A percentile compares a stretch with the other conserved stretches of the same genome.
Conservation (phyloP, 441 rosid genomes). For the Adansonia gregorii region DNA sequence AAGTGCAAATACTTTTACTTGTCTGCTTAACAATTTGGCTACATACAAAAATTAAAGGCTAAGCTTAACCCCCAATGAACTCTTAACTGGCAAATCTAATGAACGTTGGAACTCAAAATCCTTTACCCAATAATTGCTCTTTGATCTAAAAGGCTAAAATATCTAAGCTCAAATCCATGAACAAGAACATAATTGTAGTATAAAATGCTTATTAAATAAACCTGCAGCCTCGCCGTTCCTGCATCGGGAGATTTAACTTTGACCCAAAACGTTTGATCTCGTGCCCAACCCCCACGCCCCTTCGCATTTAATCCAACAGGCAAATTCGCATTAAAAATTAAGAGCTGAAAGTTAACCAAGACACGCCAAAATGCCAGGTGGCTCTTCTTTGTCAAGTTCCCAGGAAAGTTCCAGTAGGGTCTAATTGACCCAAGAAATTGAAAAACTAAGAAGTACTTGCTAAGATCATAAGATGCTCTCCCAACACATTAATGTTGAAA, state of each 20-base stretch:
- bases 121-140: neutral
- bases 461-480: neutral
- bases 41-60: neutral
- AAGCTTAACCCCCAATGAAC: neutral
- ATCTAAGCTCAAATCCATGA: neutral
- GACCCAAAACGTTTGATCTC: neutral
- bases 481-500: neutral
- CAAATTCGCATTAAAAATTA: neutral
- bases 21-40: neutral
- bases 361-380: neutral
- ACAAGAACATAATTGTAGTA: neutral
- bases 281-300: too few species aligned
- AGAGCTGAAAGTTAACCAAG: neutral
- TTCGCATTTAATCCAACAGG: neutral
- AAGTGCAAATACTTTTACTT: neutral
- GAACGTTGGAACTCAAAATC: neutral
- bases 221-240: neutral
- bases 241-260: neutral
- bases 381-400: neutral
- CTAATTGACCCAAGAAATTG: neutral
- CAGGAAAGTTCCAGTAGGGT: neutral
- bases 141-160: neutral
- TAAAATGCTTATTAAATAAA: neutral
- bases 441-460: neutral
- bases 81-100: neutral